Evolutionary conservation across 2,329 filamentous ascomycete species (phyloP).

Genomic region (Epichloe elymi): DNA sequence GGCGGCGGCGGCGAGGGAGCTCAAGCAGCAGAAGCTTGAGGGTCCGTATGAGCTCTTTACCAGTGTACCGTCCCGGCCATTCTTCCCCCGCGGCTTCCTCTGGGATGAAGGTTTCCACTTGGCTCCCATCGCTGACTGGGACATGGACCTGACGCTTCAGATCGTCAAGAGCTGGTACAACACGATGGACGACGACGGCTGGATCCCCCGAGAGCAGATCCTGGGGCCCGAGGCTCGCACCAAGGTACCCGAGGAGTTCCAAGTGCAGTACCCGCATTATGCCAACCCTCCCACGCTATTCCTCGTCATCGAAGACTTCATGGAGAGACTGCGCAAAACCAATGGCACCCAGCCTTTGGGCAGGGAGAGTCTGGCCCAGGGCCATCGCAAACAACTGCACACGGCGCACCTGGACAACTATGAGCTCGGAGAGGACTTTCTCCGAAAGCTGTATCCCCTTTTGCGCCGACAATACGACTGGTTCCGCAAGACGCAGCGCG

Average conservation of each 20-base stretch:
- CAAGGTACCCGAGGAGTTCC: conserved; percentile 89
- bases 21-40: conserved; percentile 55
- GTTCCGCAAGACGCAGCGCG: conserved; percentile 86
- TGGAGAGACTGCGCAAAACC: conserved; percentile 56
- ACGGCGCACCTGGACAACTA: conserved; percentile 54
- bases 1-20: conserved; percentile 62
- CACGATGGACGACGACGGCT: conserved; percentile 91
- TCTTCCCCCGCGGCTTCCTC: conserved; percentile 91
- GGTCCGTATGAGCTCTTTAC: conserved; percentile 84
- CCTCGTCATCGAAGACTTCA: conserved; percentile 71
- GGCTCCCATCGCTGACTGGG: conserved; percentile 84
- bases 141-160: conserved; percentile 74
- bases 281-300: conserved; percentile 94
- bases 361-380: conserved; percentile 28
- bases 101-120: conserved; percentile 99
- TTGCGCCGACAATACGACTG: conserved; percentile 84
- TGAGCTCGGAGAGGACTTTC: conserved; percentile 55
- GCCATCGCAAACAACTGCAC: conserved; percentile 33
- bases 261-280: conserved; percentile 91
- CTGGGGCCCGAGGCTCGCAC: conserved; percentile 81
- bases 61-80: conserved; percentile 80
- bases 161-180: conserved; percentile 94
- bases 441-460: conserved; percentile 70
- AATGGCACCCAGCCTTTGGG: conserved; percentile 33
- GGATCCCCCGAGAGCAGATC: conserved; percentile 96